Evolutionary conservation across 768 basidiomycete species (phyloP).

Genomic region (Pleurotus eryngii): DNA sequence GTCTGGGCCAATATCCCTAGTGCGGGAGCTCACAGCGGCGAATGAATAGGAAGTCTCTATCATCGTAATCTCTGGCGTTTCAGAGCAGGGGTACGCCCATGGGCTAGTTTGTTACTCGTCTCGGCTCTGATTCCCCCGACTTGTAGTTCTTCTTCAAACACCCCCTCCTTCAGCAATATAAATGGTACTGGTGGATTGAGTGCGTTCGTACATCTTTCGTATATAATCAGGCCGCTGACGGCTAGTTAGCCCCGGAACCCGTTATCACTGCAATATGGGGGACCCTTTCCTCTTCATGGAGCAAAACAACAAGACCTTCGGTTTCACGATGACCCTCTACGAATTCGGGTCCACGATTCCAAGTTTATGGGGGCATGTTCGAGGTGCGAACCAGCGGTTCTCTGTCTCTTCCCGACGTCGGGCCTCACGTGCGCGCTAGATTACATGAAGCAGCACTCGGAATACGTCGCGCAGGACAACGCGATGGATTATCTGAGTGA

Average conservation of each 20-base stretch:
- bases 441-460: constrained; percentile 51
- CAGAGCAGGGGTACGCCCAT: constrained; percentile 41
- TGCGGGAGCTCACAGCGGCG: no score
- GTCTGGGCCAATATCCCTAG: no score
- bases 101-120: no score
- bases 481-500: constrained; percentile 52
- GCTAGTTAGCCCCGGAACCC: constrained; percentile 56
- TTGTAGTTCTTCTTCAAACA: constrained; percentile 69
- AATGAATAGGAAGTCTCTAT: constrained; percentile 16
- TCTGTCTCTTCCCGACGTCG: not conserved
- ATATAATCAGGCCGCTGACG: constrained; percentile 24
- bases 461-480: constrained; percentile 58
- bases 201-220: constrained; percentile 25
- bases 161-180: constrained; percentile 57
- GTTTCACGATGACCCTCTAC: constrained; percentile 72
- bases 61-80: constrained; percentile 73
- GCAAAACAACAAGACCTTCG: constrained; percentile 65
- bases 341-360: constrained; percentile 76
- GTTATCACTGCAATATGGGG: constrained; percentile 70
- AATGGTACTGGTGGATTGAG: constrained; percentile 84
- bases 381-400: constrained; percentile 36
- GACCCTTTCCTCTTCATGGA: constrained; percentile 76
- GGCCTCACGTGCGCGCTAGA: constrained; percentile 26
- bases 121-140: not conserved
- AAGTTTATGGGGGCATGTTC: constrained; percentile 69